Percentiles rank a stretch among this genome's conserved stretches.
phyloP scores from a whole-genome alignment of 768 basidiomycete species.

The Tylopilus intermedius region DNA sequence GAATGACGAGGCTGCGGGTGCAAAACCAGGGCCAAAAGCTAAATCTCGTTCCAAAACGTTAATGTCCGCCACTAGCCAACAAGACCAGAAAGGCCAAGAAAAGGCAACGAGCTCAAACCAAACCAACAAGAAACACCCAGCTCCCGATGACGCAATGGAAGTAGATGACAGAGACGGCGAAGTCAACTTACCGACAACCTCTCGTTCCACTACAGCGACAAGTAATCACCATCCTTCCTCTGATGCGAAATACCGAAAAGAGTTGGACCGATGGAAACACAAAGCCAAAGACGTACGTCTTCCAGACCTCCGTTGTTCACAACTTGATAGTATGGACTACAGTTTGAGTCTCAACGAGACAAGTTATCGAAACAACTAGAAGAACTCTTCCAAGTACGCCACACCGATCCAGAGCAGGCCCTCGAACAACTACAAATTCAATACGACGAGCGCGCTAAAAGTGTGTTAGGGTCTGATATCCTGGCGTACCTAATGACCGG shows the following conservation, averaged over 20 bases:
- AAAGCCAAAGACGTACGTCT: conserved; percentile 25
- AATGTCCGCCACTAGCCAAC: background rate
- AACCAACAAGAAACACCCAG: conserved; percentile 4
- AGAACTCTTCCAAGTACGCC: conserved; percentile 51
- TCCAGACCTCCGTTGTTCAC: background rate
- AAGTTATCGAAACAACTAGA: conserved; percentile 52
- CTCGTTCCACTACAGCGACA: conserved; percentile 2
- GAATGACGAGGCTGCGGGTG: background rate
- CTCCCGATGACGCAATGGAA: conserved; percentile 13
- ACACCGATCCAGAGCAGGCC: conserved; percentile 61
- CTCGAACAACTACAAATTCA: conserved; percentile 45
- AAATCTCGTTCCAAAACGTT: conserved; percentile 15
- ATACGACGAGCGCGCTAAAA: conserved; percentile 47
- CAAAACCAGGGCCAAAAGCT: conserved; percentile 11
- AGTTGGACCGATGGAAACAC: conserved; percentile 30
- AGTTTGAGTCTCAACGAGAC: conserved; percentile 40
- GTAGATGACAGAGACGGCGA: conserved; percentile 6
- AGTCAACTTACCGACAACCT: background rate
- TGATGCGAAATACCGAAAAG: conserved; percentile 15
- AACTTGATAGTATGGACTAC: background rate
- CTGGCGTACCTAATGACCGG: conserved; percentile 3
- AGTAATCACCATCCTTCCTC: conserved; percentile 13
- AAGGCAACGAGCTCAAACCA: conserved; percentile 8
- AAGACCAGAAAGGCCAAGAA: conserved; percentile 9
- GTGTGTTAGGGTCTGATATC: conserved; percentile 32